Percentiles rank a stretch among this genome's conserved stretches.
phyloP scores from a whole-genome alignment of 2,329 filamentous ascomycete genomes.

The Ceratocystis eucalypticola region DNA sequence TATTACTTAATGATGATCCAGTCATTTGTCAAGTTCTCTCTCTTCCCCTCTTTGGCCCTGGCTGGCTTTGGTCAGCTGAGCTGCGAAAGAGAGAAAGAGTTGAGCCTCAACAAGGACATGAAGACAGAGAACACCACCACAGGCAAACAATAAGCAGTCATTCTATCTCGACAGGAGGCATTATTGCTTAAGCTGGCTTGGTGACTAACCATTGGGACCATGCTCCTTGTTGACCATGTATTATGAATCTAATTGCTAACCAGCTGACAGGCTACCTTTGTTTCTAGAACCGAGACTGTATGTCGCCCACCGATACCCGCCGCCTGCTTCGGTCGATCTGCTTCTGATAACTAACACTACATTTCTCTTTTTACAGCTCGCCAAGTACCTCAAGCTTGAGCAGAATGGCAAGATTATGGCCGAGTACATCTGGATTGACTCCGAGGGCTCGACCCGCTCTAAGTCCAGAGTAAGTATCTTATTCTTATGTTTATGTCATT shows the following conservation, averaged over 20 bases:
- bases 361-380: conserved; percentile 44
- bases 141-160: background rate
- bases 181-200: background rate
- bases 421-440: conserved; percentile 95
- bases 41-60: background rate
- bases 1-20: background rate
- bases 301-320: background rate
- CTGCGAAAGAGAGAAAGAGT: background rate
- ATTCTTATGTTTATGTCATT: background rate
- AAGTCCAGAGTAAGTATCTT: conserved; percentile 75
- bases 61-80: background rate
- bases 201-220: background rate
- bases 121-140: background rate
- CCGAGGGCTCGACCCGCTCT: conserved; percentile 68
- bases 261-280: conserved; percentile 13
- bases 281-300: conserved; percentile 18
- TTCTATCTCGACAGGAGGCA: background rate
- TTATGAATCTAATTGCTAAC: conserved; percentile 12
- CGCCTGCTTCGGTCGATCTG: background rate
- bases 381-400: conserved; percentile 82
- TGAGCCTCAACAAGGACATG: conserved; percentile 10
- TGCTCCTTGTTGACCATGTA: background rate
- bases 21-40: conserved; percentile 2
- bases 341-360: conserved; percentile 4
- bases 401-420: conserved; percentile 83